Conservation (phyloP, 805 yeast genomes). For the Jamesozyma gamospora region DNA sequence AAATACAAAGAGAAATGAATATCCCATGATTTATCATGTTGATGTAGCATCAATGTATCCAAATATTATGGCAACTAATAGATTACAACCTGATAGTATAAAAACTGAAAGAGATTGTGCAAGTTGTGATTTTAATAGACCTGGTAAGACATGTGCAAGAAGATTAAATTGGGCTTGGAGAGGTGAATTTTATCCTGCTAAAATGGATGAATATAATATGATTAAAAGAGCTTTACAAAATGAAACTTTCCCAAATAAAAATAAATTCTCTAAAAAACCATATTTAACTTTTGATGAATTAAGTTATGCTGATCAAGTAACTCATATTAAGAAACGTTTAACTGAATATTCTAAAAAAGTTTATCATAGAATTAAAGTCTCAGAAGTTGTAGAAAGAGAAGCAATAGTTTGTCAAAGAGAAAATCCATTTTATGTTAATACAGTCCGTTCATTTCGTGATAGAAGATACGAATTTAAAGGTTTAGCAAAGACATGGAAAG, state of each 20-base stretch:
- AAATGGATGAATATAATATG: slow-evolving; percentile 84
- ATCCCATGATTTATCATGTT: slow-evolving; percentile 88
- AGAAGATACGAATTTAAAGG: slow-evolving; percentile 94
- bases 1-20: slow-evolving; percentile 58
- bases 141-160: slow-evolving; percentile 89
- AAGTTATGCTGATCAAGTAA: slow-evolving; percentile 66
- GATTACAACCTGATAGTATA: slow-evolving; percentile 97
- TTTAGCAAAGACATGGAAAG: slow-evolving; percentile 88
- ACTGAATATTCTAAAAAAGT: slow-evolving; percentile 79
- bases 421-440: slow-evolving; percentile 91
- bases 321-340: slow-evolving; percentile 62
- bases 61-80: slow-evolving; percentile 93
- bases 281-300: slow-evolving; percentile 65
- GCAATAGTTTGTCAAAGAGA: slow-evolving; percentile 95
- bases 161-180: slow-evolving; percentile 96
- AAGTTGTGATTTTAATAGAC: slow-evolving; percentile 91
- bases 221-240: slow-evolving; percentile 71
- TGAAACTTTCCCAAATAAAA: slow-evolving; percentile 63
- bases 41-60: slow-evolving; percentile 99
- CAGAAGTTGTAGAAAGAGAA: slow-evolving; percentile 79
- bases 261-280: slow-evolving; percentile 45
- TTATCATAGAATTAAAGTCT: slow-evolving; percentile 68
- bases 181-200: slow-evolving; percentile 90
- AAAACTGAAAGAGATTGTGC: slow-evolving; percentile 93
- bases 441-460: slow-evolving; percentile 90